phyloP scores from a whole-genome alignment of 2,329 filamentous ascomycete species.

The Reticulascus tulasneorum region DNA sequence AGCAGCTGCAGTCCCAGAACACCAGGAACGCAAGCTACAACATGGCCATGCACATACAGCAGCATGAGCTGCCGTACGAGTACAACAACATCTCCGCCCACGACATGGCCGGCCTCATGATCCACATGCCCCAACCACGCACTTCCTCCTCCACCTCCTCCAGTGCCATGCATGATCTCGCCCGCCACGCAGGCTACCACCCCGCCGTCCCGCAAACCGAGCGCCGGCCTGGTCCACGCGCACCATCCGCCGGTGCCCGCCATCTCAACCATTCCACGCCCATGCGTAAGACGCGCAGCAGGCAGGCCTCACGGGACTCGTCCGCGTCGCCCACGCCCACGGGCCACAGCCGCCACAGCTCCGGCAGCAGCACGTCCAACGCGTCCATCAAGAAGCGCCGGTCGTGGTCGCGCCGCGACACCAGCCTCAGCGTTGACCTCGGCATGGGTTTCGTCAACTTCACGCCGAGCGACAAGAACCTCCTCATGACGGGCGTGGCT shows the following conservation, averaged over 20 bases:
- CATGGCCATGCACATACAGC: conserved; percentile 36
- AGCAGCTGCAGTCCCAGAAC: conserved; percentile 27
- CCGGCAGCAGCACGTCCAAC: conserved; percentile 29
- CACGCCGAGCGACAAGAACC: conserved; percentile 72
- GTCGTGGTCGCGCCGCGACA: conserved; percentile 25
- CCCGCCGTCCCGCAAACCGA: conserved; percentile 23
- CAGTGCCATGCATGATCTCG: conserved; percentile 25
- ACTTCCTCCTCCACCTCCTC: conserved; percentile 30
- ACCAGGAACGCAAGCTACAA: conserved; percentile 30
- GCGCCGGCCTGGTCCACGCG: conserved; percentile 42
- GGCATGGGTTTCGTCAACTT: conserved; percentile 78
- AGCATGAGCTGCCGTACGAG: conserved; percentile 36
- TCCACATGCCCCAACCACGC: conserved; percentile 49
- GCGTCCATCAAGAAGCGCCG: conserved; percentile 34
- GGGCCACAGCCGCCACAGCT: conserved; percentile 32
- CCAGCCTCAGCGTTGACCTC: conserved; percentile 20
- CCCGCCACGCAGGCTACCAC: conserved; percentile 16
- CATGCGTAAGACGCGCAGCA: conserved; percentile 37
- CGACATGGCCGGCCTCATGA: conserved; percentile 40
- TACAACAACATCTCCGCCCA: conserved; percentile 27
- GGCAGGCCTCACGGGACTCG: conserved; percentile 15
- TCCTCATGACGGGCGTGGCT: conserved; percentile 85
- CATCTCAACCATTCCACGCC: conserved; percentile 37
- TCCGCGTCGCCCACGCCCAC: conserved; percentile 34
- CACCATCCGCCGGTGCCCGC: conserved; percentile 50